A percentile compares a stretch with the other conserved stretches of the same genome.
Evolutionary conservation across 73 alveolate species (phyloP).

Genomic region (Paramecium caudatum): DNA sequence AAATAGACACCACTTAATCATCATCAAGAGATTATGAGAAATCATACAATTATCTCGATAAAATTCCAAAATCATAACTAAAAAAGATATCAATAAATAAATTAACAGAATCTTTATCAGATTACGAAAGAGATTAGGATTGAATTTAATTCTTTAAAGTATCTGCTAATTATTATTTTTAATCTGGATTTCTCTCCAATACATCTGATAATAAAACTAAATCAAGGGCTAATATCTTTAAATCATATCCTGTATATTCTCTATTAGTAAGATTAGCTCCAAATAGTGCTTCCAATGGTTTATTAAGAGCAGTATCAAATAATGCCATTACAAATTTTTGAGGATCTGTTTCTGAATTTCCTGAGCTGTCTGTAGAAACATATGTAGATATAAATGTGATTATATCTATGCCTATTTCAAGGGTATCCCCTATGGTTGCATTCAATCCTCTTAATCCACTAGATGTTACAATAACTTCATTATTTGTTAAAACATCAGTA

Average conservation of each 20-base stretch:
- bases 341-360: background rate
- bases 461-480: constrained; percentile 8
- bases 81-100: background rate
- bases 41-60: too few relatives aligned
- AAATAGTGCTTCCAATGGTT: background rate
- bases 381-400: constrained; percentile 22
- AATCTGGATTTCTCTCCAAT: background rate
- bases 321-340: too few relatives aligned
- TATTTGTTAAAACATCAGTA: background rate
- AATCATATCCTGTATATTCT: background rate
- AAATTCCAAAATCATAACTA: too few relatives aligned
- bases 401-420: constrained; percentile 9
- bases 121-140: too few relatives aligned
- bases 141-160: background rate
- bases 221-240: background rate
- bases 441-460: constrained; percentile 66
- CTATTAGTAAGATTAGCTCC: background rate
- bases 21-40: background rate
- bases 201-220: background rate
- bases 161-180: too few relatives aligned
- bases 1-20: background rate
- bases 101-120: too few relatives aligned
- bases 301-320: background rate
- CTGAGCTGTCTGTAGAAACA: constrained; percentile 2
- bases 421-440: constrained; percentile 17